These are phyloP conservation scores for Exophiala viscosa DNA, from an alignment of 2,329 filamentous ascomycete genomes.

Conservation along the genomic window DNA sequence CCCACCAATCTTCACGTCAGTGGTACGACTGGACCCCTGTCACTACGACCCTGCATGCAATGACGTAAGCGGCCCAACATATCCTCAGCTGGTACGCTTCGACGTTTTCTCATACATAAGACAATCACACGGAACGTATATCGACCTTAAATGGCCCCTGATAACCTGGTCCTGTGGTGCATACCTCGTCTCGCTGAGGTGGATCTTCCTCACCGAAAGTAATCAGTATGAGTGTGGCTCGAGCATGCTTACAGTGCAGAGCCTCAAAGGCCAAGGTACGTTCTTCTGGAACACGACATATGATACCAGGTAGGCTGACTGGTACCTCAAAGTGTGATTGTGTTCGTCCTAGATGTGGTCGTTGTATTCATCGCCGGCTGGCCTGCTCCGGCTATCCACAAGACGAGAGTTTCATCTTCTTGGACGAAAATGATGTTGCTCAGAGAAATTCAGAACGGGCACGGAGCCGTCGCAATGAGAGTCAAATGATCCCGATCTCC, in stretches of 20 bases:
- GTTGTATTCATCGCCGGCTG: constrained; percentile 4
- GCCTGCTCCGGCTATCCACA: constrained; percentile 6
- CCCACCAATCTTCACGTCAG: too few relatives aligned
- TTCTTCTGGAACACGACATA: neutral
- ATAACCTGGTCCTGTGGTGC: too few relatives aligned
- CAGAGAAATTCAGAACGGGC: constrained; percentile 14
- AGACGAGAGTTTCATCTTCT: constrained; percentile 10
- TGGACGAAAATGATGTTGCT: constrained; percentile 10
- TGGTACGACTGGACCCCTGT: too few relatives aligned
- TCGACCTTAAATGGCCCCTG: too few relatives aligned
- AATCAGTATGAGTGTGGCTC: constrained; percentile 7
- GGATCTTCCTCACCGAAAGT: too few relatives aligned
- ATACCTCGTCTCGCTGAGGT: too few relatives aligned
- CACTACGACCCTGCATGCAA: too few relatives aligned
- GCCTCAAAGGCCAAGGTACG: constrained; percentile 11
- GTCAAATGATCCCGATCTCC: neutral
- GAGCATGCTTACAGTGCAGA: constrained; percentile 14
- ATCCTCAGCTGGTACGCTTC: too few relatives aligned
- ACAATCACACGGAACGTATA: too few relatives aligned
- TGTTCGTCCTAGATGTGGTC: constrained; percentile 8
- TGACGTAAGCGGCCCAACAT: too few relatives aligned
- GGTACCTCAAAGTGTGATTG: constrained; percentile 4
- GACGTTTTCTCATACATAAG: too few relatives aligned
- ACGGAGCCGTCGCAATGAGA: neutral
- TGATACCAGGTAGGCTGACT: neutral